A percentile compares a stretch with the other conserved stretches of the same genome.
Conservation (phyloP, 768 basidiomycete species). For the Paxillus involutus region DNA sequence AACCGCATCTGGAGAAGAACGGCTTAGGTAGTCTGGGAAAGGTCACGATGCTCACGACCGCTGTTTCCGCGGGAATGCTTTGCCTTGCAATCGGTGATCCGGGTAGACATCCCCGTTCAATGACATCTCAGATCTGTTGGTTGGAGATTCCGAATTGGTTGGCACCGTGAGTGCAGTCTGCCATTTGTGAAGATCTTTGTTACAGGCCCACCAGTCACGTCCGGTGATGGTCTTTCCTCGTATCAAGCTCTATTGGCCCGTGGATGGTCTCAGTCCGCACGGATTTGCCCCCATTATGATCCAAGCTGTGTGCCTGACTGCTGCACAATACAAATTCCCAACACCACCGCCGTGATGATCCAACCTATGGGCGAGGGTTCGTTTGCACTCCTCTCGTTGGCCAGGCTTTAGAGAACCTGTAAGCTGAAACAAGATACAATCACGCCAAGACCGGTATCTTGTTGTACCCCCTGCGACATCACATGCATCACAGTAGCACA, state of each 20-base stretch:
- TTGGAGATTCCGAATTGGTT: neutral
- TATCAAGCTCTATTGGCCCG: neutral
- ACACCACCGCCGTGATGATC: neutral
- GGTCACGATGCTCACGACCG: neutral
- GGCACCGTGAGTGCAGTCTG: neutral
- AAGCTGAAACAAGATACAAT: neutral
- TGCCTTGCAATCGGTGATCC: neutral
- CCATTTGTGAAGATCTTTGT: neutral
- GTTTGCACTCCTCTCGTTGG: neutral
- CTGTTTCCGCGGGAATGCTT: neutral
- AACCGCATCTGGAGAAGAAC: neutral
- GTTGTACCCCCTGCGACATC: neutral
- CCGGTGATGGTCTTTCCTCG: neutral
- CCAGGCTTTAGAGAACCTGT: neutral
- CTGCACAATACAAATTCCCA: neutral
- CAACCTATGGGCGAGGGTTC: neutral
- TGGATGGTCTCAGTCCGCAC: neutral
- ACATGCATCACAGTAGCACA: neutral
- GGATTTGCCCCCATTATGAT: neutral
- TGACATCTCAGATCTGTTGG: neutral
- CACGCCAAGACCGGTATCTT: no score
- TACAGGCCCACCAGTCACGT: neutral
- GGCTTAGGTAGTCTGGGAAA: neutral
- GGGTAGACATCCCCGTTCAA: neutral
- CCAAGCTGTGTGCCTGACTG: neutral